Evolutionary conservation across 305 asterid species (phyloP), one percentile per base, ranked within the genome.

Genomic region (Striga hermonthica): DNA sequence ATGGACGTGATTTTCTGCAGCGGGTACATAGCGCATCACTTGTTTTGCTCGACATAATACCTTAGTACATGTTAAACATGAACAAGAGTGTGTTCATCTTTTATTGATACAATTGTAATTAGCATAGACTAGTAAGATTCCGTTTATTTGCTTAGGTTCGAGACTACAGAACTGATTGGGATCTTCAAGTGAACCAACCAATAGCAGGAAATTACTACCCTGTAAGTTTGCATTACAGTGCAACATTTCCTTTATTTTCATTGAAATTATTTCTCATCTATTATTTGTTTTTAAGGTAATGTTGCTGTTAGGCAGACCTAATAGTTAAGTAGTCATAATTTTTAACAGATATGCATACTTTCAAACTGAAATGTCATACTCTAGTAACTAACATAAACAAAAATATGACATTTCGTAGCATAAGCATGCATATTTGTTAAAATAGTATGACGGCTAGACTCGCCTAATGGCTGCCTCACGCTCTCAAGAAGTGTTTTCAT

Each of bases 181-280:
- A 85, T 74, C 96, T 93, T 88, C 79, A 93, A 86, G 95, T 88
- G 80, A 74, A 86, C 81, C 97, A 93, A 74, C 97, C 99, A 47
- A 78, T 86, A 35, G 97, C 97, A 9, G 99, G 99, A 82, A 93
- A 93, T 76, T 93, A 93, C 81, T 93, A 93, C 77, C 99, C 99
- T 37, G 97, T 90, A 85, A 53, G 96, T 75, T 75, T 53, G 36
- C 31, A 43, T 43, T 8, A 43, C 9, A 43, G 49, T n/a, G 44
- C 10, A 43, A 43, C 49, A 7, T 43, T 8, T 57, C 37, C 50
- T 45, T 37, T n/a, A n/a, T 53, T 37, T 13, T 53, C 61, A 14
- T 55, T 60, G 1, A 2, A 22, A 22, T 2, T 22, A n/a, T n/a
- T n/a, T n/a, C n/a, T n/a, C n/a, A n/a, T n/a, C n/a, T 22, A 22